Percentiles rank a stretch among this genome's conserved stretches.
Conservation (phyloP, 2,329 filamentous ascomycete genomes). For the Coniella vitis region DNA sequence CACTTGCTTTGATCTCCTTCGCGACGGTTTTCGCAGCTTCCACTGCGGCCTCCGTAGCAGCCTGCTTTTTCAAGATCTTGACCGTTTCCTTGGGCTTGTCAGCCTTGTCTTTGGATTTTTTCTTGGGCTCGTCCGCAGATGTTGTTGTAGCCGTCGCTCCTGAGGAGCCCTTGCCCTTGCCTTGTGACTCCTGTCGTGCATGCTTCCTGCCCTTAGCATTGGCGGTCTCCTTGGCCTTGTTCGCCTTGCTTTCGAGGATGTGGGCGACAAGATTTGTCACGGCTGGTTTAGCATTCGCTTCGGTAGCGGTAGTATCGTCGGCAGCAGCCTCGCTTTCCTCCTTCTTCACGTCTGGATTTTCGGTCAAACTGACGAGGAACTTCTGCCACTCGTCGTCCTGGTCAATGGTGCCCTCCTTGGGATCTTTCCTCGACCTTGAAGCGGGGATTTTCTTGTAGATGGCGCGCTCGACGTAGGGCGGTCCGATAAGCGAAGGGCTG, state of each 20-base stretch:
- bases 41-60: slow-evolving; percentile 40
- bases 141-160: background rate
- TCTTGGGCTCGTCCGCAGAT: slow-evolving; percentile 39
- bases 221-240: slow-evolving; percentile 55
- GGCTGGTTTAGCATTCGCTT: slow-evolving; percentile 55
- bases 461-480: slow-evolving; percentile 74
- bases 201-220: slow-evolving; percentile 51
- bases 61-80: slow-evolving; percentile 57
- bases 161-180: slow-evolving; percentile 38
- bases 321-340: slow-evolving; percentile 43
- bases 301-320: slow-evolving; percentile 40
- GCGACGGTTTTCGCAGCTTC: slow-evolving; percentile 39
- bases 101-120: slow-evolving; percentile 48
- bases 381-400: slow-evolving; percentile 93
- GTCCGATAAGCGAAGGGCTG: slow-evolving; percentile 66
- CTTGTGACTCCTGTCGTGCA: slow-evolving; percentile 44
- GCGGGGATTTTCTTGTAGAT: slow-evolving; percentile 77
- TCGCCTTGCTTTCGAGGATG: slow-evolving; percentile 84
- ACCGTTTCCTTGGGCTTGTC: slow-evolving; percentile 52
- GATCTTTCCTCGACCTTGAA: slow-evolving; percentile 68
- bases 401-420: slow-evolving; percentile 88
- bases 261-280: slow-evolving; percentile 64
- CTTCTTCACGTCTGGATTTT: slow-evolving; percentile 40
- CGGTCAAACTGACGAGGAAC: slow-evolving; percentile 82
- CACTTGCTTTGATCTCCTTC: slow-evolving; percentile 27